Evolutionary conservation across 306 rosid species (phyloP).

Genomic region (Chamaecrista fasciculata): DNA sequence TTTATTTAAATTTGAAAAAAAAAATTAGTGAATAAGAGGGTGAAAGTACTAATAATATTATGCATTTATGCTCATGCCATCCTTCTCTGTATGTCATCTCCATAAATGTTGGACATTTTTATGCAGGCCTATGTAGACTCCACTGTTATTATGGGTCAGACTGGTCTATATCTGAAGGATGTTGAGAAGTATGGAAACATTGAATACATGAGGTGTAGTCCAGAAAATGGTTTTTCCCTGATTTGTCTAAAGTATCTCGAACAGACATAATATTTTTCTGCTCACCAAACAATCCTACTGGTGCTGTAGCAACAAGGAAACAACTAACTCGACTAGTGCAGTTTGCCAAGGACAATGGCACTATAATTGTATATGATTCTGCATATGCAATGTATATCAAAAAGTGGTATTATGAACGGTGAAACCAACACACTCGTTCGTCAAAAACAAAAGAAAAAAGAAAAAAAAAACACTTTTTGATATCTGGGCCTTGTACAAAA

Average conservation of each 20-base stretch:
- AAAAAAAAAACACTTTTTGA: too few species aligned
- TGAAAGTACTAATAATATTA: background rate
- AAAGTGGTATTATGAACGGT: too few species aligned
- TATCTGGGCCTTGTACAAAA: too few species aligned
- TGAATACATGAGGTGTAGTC: conserved; percentile 67
- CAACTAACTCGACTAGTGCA: conserved; percentile 60
- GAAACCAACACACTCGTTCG: too few species aligned
- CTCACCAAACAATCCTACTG: conserved; percentile 88
- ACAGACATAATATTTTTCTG: conserved; percentile 75
- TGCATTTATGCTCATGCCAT: background rate
- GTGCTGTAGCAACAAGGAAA: conserved; percentile 70
- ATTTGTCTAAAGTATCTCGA: conserved; percentile 53
- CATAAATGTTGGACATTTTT: conserved; percentile 6
- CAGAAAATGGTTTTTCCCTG: conserved; percentile 72
- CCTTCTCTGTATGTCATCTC: conserved; percentile 14
- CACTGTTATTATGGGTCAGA: conserved; percentile 73
- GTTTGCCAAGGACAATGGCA: conserved; percentile 87
- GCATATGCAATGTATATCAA: conserved; percentile 95
- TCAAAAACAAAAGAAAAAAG: too few species aligned
- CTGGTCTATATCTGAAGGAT: conserved; percentile 48
- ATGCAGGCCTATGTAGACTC: conserved; percentile 76
- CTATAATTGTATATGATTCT: conserved; percentile 84
- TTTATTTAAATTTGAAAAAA: too few species aligned
- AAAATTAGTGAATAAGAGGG: background rate
- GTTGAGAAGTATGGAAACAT: conserved; percentile 57